phyloP scores from a whole-genome alignment of 257 asterid genomes.

The Orobanche coerulescens region DNA sequence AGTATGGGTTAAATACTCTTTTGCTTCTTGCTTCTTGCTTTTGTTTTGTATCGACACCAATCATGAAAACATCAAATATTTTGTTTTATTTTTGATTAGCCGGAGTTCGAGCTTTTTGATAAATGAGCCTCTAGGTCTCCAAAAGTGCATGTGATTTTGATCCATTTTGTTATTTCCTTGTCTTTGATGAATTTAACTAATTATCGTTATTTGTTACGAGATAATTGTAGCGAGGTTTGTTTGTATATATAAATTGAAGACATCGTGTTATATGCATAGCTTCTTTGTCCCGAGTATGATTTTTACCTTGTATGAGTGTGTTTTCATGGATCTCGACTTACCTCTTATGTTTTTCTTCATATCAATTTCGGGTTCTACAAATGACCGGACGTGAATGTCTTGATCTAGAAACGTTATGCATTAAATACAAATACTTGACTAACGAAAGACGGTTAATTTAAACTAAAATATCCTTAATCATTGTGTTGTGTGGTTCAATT shows the following conservation, averaged over 20 bases:
- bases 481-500: slow-evolving; percentile 7
- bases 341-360: slow-evolving; percentile 14
- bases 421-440: slow-evolving; percentile 76
- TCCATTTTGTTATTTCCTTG: background rate
- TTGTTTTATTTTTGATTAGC: slow-evolving; percentile 3
- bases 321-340: slow-evolving; percentile 1
- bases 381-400: slow-evolving; percentile 54
- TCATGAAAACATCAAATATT: background rate
- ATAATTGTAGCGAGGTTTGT: slow-evolving; percentile 7
- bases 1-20: too few relatives aligned
- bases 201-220: too few relatives aligned
- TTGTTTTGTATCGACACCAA: too few relatives aligned
- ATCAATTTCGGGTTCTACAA: slow-evolving; percentile 47
- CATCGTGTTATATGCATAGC: background rate
- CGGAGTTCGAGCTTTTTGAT: background rate
- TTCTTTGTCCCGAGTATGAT: background rate
- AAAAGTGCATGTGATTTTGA: too few relatives aligned
- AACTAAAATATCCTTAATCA: slow-evolving; percentile 17
- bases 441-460: slow-evolving; percentile 54
- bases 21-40: too few relatives aligned
- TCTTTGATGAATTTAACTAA: background rate
- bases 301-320: background rate
- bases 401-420: slow-evolving; percentile 63
- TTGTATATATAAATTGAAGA: slow-evolving; percentile 2
- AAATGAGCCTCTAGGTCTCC: background rate